Evolutionary conservation across 768 basidiomycete species (phyloP).

Genomic region (Tephrocybe sp.): DNA sequence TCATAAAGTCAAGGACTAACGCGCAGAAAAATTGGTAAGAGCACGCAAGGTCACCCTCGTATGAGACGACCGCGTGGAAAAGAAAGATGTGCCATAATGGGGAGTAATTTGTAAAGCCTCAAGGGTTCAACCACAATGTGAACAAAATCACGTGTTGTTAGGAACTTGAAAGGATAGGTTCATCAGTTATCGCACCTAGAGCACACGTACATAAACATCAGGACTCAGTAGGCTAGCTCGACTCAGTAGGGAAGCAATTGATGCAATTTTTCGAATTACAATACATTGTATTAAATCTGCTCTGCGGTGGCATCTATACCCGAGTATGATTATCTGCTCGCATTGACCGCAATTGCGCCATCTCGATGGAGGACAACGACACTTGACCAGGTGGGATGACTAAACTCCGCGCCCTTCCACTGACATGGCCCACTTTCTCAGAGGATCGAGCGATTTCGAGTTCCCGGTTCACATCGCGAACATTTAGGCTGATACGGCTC

Average conservation of each 20-base stretch:
- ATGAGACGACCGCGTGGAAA: conserved; percentile 1
- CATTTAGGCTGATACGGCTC: conserved; percentile 57
- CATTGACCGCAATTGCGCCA: conserved; percentile 33
- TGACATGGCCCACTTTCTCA: neutral
- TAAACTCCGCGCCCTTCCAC: conserved; percentile 4
- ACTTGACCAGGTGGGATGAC: conserved; percentile 2
- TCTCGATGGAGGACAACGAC: conserved; percentile 29
- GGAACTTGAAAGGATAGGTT: too few species aligned
- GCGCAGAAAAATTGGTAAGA: neutral
- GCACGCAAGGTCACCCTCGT: neutral
- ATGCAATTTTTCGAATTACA: neutral
- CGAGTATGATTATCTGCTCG: conserved; percentile 17
- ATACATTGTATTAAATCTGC: neutral
- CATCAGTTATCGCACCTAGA: too few species aligned
- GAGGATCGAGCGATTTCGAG: conserved; percentile 9
- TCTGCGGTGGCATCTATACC: neutral
- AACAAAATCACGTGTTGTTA: too few species aligned
- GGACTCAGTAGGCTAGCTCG: too few species aligned
- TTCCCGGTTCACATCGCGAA: conserved; percentile 41
- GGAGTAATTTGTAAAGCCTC: neutral
- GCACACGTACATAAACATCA: too few species aligned
- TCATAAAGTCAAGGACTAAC: neutral
- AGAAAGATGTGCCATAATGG: neutral
- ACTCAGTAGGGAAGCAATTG: too few species aligned
- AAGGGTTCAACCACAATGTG: too few species aligned